Conservation (phyloP, 2,329 filamentous ascomycete genomes). For the Pseudogymnoascus sp. region DNA sequence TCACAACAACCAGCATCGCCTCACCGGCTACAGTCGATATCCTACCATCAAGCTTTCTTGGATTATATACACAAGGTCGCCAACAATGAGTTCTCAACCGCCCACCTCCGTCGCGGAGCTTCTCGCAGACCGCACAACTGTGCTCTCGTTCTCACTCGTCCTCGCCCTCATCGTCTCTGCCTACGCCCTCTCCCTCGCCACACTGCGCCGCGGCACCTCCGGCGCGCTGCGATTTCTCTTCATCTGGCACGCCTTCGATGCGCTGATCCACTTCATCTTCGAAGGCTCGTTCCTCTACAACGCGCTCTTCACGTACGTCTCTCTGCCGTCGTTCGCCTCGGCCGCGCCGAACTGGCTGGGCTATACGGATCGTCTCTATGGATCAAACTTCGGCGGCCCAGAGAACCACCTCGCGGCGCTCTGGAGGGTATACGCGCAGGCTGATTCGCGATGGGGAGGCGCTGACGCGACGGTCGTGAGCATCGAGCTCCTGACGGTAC, state of each 20-base stretch:
- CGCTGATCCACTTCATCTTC: conserved; percentile 81
- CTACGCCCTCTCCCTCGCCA: conserved; percentile 39
- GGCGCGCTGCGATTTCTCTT: conserved; percentile 66
- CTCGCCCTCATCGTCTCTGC: conserved; percentile 43
- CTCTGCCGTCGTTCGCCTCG: conserved; percentile 63
- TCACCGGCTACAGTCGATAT: background rate
- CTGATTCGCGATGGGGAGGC: conserved; percentile 55
- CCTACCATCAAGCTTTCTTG: background rate
- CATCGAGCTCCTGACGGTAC: conserved; percentile 56
- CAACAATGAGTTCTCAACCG: background rate
- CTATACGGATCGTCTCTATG: conserved; percentile 40
- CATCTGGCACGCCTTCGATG: conserved; percentile 91
- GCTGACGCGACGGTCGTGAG: conserved; percentile 54
- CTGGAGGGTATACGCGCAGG: conserved; percentile 62
- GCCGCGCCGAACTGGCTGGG: conserved; percentile 53
- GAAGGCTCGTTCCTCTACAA: conserved; percentile 90
- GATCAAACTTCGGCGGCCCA: conserved; percentile 45
- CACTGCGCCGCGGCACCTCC: conserved; percentile 34
- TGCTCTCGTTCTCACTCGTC: conserved; percentile 48
- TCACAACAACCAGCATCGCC: background rate
- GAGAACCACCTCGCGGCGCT: conserved; percentile 46
- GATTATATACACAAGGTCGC: background rate
- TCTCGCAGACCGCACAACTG: conserved; percentile 49
- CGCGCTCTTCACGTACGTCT: conserved; percentile 65
- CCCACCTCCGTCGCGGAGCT: conserved; percentile 26